Evolutionary conservation across 768 basidiomycete genomes (phyloP), one percentile per base, ranked within the genome.

Genomic region (Galerina sulciceps): DNA sequence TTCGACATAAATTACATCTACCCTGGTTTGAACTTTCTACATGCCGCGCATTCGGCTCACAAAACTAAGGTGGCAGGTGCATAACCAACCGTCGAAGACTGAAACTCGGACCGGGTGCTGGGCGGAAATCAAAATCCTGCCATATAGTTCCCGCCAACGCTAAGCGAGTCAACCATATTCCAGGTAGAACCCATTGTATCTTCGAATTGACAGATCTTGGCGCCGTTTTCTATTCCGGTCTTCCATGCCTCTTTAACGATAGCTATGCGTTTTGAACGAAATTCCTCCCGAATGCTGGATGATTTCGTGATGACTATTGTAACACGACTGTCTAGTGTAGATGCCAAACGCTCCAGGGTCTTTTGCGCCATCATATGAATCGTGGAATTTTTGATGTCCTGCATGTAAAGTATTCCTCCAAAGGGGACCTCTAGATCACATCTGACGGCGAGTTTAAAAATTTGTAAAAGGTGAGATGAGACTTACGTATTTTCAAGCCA

Each of bases 71-170:
- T 26, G 26, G 26, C 26, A 26, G 26, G 6, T 6, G 26, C 26
- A 26, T 6, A 26, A 26, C 6, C 6, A 6, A 26, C 6, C 4
- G 26, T n/a, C n/a, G n/a, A n/a, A n/a, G n/a, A n/a, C n/a, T n/a
- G 26, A 26, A 26, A 26, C 36, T 38, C 17, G 35, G 42, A 3
- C 13, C 43, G 43, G 9, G 43, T 20, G 18, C 49, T 52, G 17
- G 49, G 18, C 45, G 45, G 46, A 61, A 51, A 41, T 55, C 40
- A 56, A 61, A 57, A 45, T 61, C 55, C 59, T 61, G 54, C 59
- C 59, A 41, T 56, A 34, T 22, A 56, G 34, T 50, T 61, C 59
- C 59, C 59, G 47, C 59, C 59, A 61, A 61, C 59, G 51, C 37
- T 52, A 52, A 41, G n/a, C n/a, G n/a, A n/a, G n/a, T n/a, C 50